Evolutionary conservation across 345 rosid genomes (phyloP).

Genomic region (Bruguiera parviflora): DNA sequence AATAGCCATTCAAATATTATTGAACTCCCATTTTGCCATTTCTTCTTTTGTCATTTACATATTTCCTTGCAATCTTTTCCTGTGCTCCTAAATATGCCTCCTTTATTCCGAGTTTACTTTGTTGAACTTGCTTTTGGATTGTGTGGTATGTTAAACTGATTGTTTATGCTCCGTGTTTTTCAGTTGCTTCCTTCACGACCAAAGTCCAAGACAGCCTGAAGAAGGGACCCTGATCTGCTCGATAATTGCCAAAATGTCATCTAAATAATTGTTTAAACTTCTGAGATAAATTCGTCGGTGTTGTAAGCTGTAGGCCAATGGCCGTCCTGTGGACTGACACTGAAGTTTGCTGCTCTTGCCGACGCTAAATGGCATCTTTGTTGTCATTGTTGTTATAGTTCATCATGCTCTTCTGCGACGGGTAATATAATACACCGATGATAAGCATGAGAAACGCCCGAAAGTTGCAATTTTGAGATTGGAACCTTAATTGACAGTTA

Average conservation of each 20-base stretch:
- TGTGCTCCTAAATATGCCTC: background rate
- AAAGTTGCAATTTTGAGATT: no score
- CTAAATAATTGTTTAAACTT: conserved; percentile 29
- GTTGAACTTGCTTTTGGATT: background rate
- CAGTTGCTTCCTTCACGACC: conserved; percentile 70
- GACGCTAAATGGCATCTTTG: conserved; percentile 9
- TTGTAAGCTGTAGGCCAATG: conserved; percentile 26
- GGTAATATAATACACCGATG: conserved; percentile 1
- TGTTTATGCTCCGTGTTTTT: conserved; percentile 16
- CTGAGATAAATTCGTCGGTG: conserved; percentile 21
- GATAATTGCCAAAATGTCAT: conserved; percentile 16
- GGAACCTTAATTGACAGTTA: no score
- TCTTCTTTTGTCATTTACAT: background rate
- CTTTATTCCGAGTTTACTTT: background rate
- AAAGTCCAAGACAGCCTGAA: conserved; percentile 53
- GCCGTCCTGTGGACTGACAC: conserved; percentile 21
- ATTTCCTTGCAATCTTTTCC: background rate
- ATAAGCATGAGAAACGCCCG: background rate
- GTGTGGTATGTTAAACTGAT: background rate
- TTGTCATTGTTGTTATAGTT: conserved; percentile 9
- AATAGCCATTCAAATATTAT: no score
- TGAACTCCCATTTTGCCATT: background rate
- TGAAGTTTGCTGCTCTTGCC: background rate
- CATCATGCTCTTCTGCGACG: conserved; percentile 1
- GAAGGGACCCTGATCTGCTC: conserved; percentile 10